phyloP scores from a whole-genome alignment of 805 yeast species.

The Dipodascopsis tothii region DNA sequence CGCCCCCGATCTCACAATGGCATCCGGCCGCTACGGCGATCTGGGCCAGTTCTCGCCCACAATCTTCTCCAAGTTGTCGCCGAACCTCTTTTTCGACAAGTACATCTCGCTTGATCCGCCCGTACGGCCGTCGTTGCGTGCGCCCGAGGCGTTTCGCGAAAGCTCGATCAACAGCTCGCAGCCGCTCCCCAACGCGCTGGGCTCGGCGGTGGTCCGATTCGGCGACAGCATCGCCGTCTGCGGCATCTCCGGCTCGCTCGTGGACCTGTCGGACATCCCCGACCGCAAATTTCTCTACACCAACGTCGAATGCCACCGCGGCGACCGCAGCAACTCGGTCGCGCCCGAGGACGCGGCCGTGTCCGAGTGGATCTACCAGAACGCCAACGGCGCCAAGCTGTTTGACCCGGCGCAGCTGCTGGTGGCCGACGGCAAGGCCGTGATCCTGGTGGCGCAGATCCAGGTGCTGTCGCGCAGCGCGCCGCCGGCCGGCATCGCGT shows the following conservation, averaged over 20 bases:
- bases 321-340: not conserved
- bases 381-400: constrained; percentile 51
- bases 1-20: too few species aligned
- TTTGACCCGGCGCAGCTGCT: constrained; percentile 43
- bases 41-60: constrained; percentile 7
- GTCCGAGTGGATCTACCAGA: constrained; percentile 57
- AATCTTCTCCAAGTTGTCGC: constrained; percentile 15
- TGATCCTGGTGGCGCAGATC: constrained; percentile 59
- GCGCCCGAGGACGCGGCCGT: constrained; percentile 73
- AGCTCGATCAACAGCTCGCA: constrained; percentile 9
- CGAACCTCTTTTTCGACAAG: constrained; percentile 13
- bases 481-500: constrained; percentile 63
- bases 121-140: constrained; percentile 17
- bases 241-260: constrained; percentile 14
- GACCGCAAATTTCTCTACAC: constrained; percentile 3
- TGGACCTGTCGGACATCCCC: not conserved
- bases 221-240: constrained; percentile 18
- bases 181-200: constrained; percentile 15
- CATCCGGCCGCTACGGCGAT: too few species aligned
- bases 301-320: constrained; percentile 8
- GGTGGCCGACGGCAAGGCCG: constrained; percentile 40
- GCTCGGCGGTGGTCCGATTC: constrained; percentile 20
- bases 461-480: constrained; percentile 67
- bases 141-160: constrained; percentile 12
- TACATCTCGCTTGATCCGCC: constrained; percentile 15